Percentiles rank a stretch among this genome's conserved stretches.
Conservation (phyloP, 192 early-diverging fungal species). For the Coemansia umbellata region DNA sequence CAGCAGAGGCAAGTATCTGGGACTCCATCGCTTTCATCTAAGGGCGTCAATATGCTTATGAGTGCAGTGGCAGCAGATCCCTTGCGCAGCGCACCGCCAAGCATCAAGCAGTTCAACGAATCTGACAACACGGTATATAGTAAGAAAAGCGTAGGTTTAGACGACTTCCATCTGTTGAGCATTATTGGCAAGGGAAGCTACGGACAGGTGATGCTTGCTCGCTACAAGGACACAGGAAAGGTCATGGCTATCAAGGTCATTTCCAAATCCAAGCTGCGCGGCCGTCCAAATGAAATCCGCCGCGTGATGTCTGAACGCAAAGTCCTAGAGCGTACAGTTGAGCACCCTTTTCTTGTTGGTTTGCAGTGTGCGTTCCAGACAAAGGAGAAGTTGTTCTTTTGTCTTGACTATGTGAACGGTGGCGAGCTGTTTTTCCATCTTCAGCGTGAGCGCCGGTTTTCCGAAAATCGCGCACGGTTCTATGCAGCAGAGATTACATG, state of each 20-base stretch:
- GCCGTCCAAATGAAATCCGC: slow-evolving; percentile 58
- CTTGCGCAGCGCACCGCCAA: slow-evolving; percentile 22
- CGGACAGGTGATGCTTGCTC: slow-evolving; percentile 71
- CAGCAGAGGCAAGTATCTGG: slow-evolving; percentile 15
- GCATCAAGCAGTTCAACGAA: slow-evolving; percentile 9
- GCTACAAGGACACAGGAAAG: slow-evolving; percentile 67
- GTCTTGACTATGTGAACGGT: slow-evolving; percentile 72
- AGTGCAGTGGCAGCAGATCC: slow-evolving; percentile 31
- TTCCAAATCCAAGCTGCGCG: slow-evolving; percentile 62
- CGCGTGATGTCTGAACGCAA: slow-evolving; percentile 65
- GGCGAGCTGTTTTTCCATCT: slow-evolving; percentile 75
- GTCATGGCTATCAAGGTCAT: slow-evolving; percentile 73
- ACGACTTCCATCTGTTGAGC: slow-evolving; percentile 69
- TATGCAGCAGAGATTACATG: slow-evolving; percentile 55
- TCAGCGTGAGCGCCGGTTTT: slow-evolving; percentile 63
- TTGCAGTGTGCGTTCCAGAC: slow-evolving; percentile 75
- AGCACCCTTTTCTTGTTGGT: slow-evolving; percentile 66
- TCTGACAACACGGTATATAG: background rate
- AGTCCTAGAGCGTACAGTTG: slow-evolving; percentile 53
- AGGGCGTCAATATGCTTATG: slow-evolving; percentile 48
- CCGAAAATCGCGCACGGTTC: slow-evolving; percentile 61
- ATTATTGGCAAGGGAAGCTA: slow-evolving; percentile 75
- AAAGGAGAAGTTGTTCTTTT: slow-evolving; percentile 68
- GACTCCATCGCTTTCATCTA: slow-evolving; percentile 6
- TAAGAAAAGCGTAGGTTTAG: slow-evolving; percentile 31